Evolutionary conservation across 352 stramenopile genomes (phyloP).

Genomic region (Phytophthora megakarya): DNA sequence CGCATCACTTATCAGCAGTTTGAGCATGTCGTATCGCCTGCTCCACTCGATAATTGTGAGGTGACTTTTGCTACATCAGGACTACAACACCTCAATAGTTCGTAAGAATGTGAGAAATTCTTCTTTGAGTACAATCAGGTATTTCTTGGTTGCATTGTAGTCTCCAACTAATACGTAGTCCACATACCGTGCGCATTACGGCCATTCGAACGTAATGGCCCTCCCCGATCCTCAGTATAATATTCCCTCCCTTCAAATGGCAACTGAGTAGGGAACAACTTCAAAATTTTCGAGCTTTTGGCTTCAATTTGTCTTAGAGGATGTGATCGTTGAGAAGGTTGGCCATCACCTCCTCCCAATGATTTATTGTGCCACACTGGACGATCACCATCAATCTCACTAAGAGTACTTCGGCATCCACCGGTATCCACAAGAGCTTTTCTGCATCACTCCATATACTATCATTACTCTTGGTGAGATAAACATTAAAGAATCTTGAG

Average conservation of each 20-base stretch:
- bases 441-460: background rate
- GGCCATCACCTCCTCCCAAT: constrained; percentile 8
- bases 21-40: constrained; percentile 8
- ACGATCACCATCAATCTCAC: constrained; percentile 12
- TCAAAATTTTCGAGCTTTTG: constrained; percentile 2
- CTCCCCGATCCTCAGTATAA: constrained; percentile 6
- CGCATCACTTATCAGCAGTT: constrained; percentile 10
- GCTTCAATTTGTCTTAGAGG: background rate
- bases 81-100: constrained; percentile 4
- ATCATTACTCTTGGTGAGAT: background rate
- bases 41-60: constrained; percentile 11
- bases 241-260: constrained; percentile 13
- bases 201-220: background rate
- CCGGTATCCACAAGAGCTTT: constrained; percentile 3
- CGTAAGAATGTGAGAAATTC: constrained; percentile 10
- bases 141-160: constrained; percentile 8
- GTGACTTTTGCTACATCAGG: background rate
- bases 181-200: constrained; percentile 9
- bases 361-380: constrained; percentile 15
- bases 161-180: constrained; percentile 12
- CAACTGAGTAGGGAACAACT: constrained; percentile 5
- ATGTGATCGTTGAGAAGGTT: constrained; percentile 13
- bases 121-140: constrained; percentile 15
- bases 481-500: too few relatives aligned
- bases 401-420: background rate